Percentiles rank a stretch among this genome's conserved stretches.
These are phyloP conservation scores for Erythrophleum fordii DNA, from an alignment of 306 rosid genomes.

Conservation along the genomic window DNA sequence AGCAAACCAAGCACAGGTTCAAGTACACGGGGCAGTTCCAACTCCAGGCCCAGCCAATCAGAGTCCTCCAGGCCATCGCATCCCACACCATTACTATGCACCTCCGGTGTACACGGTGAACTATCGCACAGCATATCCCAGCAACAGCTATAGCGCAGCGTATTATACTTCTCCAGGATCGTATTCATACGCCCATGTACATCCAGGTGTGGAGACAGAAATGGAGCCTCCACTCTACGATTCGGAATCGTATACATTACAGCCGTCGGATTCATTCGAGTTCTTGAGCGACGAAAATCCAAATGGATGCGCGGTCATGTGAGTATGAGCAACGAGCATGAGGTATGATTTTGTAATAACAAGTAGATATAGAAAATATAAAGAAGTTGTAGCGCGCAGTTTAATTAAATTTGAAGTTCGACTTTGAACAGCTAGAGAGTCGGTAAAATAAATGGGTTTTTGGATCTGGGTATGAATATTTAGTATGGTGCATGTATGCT, in stretches of 20 bases:
- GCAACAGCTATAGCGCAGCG: conserved; percentile 47
- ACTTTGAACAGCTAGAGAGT: background rate
- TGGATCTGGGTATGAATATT: background rate
- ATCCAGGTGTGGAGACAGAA: conserved; percentile 28
- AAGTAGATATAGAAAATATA: background rate
- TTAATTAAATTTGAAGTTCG: background rate
- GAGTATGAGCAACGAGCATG: conserved; percentile 25
- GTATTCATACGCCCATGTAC: conserved; percentile 43
- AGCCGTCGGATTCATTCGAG: conserved; percentile 58
- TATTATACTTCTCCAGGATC: conserved; percentile 50
- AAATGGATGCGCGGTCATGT: conserved; percentile 69
- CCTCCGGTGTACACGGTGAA: conserved; percentile 43
- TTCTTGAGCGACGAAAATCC: conserved; percentile 85
- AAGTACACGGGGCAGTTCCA: conserved; percentile 31
- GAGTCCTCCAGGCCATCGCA: conserved; percentile 44
- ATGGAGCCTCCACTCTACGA: conserved; percentile 39
- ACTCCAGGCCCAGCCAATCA: conserved; percentile 46
- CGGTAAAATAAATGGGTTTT: background rate
- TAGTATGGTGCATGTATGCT: background rate
- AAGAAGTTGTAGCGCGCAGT: background rate
- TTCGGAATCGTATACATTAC: conserved; percentile 38
- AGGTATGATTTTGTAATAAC: conserved; percentile 35
- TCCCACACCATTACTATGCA: conserved; percentile 32
- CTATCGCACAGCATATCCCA: conserved; percentile 54
- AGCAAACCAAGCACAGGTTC: conserved; percentile 29